Conservation (phyloP, 2,329 filamentous ascomycete species). For the Cordyceps militaris region DNA sequence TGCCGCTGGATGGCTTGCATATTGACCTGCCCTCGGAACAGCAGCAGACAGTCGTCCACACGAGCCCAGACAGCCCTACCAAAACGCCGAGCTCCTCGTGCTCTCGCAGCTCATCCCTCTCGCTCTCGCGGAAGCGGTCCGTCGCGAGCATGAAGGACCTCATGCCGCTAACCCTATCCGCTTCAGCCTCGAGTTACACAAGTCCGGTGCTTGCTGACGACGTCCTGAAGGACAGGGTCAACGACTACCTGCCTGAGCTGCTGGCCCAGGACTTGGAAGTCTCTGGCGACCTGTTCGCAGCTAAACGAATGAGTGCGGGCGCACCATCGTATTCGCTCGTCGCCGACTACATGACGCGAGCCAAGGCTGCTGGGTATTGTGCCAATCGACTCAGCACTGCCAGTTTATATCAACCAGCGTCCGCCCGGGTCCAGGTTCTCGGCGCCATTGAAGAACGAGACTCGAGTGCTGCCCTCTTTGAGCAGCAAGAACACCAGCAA, state of each 20-base stretch:
- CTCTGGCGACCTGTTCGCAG: conserved; percentile 40
- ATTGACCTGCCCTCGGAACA: background rate
- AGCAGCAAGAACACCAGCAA: conserved; percentile 16
- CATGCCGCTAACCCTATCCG: conserved; percentile 30
- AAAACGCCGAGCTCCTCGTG: conserved; percentile 12
- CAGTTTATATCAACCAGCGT: conserved; percentile 25
- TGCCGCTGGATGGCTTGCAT: conserved; percentile 9
- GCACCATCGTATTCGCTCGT: conserved; percentile 33
- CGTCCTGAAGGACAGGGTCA: conserved; percentile 23
- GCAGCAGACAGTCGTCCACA: background rate
- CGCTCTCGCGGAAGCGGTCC: conserved; percentile 24
- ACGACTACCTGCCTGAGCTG: conserved; percentile 47
- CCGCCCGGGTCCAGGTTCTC: conserved; percentile 25
- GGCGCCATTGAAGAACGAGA: conserved; percentile 30
- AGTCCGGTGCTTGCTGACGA: conserved; percentile 20
- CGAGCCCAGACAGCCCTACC: conserved; percentile 5
- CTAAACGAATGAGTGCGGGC: conserved; percentile 47
- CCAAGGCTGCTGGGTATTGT: conserved; percentile 15
- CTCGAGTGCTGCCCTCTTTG: conserved; percentile 30
- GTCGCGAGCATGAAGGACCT: conserved; percentile 34
- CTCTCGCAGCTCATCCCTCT: conserved; percentile 14
- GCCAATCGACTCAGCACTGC: conserved; percentile 18
- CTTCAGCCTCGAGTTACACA: conserved; percentile 20
- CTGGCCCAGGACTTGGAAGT: conserved; percentile 47
- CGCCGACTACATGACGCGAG: conserved; percentile 20